Base-by-base conservation (phyloP, 1,139 yeast genomes). In the Yamadazyma kanchanaburiensis region DNA sequence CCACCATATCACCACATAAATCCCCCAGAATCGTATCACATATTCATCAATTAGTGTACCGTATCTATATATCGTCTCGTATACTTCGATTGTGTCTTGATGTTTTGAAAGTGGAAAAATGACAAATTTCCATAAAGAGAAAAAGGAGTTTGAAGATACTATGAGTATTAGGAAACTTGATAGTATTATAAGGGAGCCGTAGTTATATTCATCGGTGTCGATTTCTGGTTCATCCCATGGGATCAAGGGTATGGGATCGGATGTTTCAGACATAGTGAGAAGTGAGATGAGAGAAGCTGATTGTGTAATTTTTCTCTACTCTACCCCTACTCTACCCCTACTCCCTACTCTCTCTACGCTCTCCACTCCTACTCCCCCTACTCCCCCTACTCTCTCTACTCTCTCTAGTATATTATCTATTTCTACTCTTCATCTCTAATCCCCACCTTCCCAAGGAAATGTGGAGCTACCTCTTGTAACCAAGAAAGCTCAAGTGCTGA, bases 401-500 rank as follows among this genome's bases (percentile, higher is more conserved):
- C n/a, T n/a, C n/a, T n/a, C n/a, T n/a, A n/a, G n/a, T n/a, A n/a
- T n/a, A n/a, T n/a, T n/a, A n/a, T n/a, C n/a, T n/a, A n/a, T n/a
- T n/a, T n/a, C n/a, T n/a, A n/a, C n/a, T n/a, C n/a, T n/a, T n/a
- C n/a, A n/a, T n/a, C n/a, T n/a, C n/a, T n/a, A n/a, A n/a, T n/a
- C n/a, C n/a, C n/a, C n/a, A n/a, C n/a, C n/a, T n/a, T n/a, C 11
- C 80, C 79, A 24, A 79, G 56, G 12, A 78, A 51, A 39, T 80
- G 85, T 0, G 91, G 91, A 0, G 94, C 88, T 2, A 81, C 69
- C 42, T 85, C 94, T 48, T 82, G 91, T 27, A 94, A 58, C 98
- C 98, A 91, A 12, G 77, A 74, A 32, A 86, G 60, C 49, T 87
- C 86, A 22, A 94, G 71, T n/a, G 85, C 79, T 26, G 91, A 80